Percentiles rank a stretch among this genome's conserved stretches.
Evolutionary conservation across 129 eudicot species (phyloP).

Genomic region (Artemisia tridentata): DNA sequence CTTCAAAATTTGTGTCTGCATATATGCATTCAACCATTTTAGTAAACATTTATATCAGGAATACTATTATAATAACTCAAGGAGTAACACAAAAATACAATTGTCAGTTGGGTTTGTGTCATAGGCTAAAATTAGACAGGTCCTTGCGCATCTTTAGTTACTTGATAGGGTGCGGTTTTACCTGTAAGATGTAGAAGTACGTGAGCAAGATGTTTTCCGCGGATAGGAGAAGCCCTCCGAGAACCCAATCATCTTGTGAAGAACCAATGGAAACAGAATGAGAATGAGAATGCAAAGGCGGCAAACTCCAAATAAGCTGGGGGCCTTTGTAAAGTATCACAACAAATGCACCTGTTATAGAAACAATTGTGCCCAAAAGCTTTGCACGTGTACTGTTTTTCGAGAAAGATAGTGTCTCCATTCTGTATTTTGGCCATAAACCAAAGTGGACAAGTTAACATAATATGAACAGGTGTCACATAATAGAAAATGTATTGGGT

Average conservation of each 20-base stretch:
- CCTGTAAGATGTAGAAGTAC: slow-evolving; percentile 82
- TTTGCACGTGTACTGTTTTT: slow-evolving; percentile 69
- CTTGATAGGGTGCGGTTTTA: neutral
- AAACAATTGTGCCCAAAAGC: slow-evolving; percentile 66
- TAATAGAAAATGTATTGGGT: no score
- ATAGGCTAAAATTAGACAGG: neutral
- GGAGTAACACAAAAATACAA: neutral
- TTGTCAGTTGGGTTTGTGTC: neutral
- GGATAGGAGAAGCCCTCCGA: slow-evolving; percentile 68
- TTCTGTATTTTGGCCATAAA: slow-evolving; percentile 38
- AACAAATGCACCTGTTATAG: slow-evolving; percentile 76
- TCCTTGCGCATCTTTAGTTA: neutral
- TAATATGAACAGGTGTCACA: neutral
- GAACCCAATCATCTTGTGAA: slow-evolving; percentile 53
- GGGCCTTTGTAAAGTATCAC: slow-evolving; percentile 83
- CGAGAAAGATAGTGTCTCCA: slow-evolving; percentile 66
- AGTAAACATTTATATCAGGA: neutral
- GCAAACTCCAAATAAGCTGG: slow-evolving; percentile 30
- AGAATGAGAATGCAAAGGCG: slow-evolving; percentile 25
- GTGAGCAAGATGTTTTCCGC: slow-evolving; percentile 73
- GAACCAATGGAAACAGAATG: slow-evolving; percentile 15
- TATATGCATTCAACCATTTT: neutral
- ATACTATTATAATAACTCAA: neutral
- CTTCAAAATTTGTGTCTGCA: slow-evolving; percentile 79
- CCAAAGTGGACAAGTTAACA: neutral